Percentiles rank a stretch among this genome's conserved stretches.
Evolutionary conservation across 148 eudicot species (phyloP).

Genomic region (Polygonum maritimum): DNA sequence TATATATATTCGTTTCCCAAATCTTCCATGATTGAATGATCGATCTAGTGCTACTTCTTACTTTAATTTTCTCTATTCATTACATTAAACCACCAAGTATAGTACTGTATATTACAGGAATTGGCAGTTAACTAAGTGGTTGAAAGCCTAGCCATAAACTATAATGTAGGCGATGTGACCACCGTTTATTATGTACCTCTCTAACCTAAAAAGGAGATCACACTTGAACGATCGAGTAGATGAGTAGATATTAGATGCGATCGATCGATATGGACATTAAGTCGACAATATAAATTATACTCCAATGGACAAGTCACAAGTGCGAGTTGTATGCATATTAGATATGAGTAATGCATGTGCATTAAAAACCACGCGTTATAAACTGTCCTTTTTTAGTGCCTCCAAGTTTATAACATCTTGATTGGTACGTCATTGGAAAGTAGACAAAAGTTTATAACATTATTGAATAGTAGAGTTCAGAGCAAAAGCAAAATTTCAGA

Average conservation of each 20-base stretch:
- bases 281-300: background rate
- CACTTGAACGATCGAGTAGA: background rate
- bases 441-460: background rate
- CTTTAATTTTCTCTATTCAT: no score
- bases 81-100: no score
- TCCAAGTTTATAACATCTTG: background rate
- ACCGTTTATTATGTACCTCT: background rate
- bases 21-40: no score
- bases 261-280: background rate
- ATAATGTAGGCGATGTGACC: background rate
- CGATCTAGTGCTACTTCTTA: no score
- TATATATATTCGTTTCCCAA: no score
- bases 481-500: no score
- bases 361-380: no score
- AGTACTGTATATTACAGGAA: no score
- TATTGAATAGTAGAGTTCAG: no score
- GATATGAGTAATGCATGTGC: no score
- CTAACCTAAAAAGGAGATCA: background rate
- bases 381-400: no score
- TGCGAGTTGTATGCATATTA: background rate
- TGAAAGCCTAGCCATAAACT: background rate
- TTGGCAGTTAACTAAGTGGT: background rate
- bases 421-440: background rate
- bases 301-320: background rate
- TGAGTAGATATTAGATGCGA: background rate